These are phyloP conservation scores for Fistulinella staudtii DNA, from an alignment of 1,284 basidiomycete species.

Conservation along the genomic window DNA sequence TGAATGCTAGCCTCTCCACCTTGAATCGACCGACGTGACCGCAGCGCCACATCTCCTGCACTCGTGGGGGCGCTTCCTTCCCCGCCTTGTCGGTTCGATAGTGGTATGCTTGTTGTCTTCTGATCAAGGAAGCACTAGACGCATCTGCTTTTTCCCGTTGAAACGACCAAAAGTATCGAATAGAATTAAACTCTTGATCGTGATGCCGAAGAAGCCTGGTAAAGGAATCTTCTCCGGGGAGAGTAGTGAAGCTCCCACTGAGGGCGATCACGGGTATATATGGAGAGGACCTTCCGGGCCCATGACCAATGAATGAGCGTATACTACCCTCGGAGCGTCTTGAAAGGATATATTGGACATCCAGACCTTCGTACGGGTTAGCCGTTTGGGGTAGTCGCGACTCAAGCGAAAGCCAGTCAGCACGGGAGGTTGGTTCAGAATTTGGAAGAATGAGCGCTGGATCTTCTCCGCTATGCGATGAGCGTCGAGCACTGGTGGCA, in stretches of 20 bases:
- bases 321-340: conserved; percentile 29
- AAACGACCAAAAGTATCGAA: conserved; percentile 61
- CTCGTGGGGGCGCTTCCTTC: conserved; percentile 43
- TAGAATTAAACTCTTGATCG: conserved; percentile 45
- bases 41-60: conserved; percentile 66
- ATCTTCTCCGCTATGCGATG: conserved; percentile 25
- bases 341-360: conserved; percentile 43
- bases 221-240: conserved; percentile 57
- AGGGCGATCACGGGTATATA: conserved; percentile 27
- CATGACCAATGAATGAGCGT: conserved; percentile 36
- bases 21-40: conserved; percentile 62
- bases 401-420: conserved; percentile 43
- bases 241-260: conserved; percentile 49
- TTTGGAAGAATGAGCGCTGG: conserved; percentile 40
- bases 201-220: conserved; percentile 45
- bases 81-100: conserved; percentile 23
- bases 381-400: conserved; percentile 13
- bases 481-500: conserved; percentile 36
- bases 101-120: conserved; percentile 14
- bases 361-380: conserved; percentile 37
- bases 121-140: conserved; percentile 16
- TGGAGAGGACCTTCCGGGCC: conserved; percentile 13
- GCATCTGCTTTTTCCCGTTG: conserved; percentile 48
- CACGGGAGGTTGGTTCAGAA: conserved; percentile 36
- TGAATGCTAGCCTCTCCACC: conserved; percentile 48